Conservation (phyloP, 202 grass and related monocot genomes). For the Schoenoplectus triqueter region DNA sequence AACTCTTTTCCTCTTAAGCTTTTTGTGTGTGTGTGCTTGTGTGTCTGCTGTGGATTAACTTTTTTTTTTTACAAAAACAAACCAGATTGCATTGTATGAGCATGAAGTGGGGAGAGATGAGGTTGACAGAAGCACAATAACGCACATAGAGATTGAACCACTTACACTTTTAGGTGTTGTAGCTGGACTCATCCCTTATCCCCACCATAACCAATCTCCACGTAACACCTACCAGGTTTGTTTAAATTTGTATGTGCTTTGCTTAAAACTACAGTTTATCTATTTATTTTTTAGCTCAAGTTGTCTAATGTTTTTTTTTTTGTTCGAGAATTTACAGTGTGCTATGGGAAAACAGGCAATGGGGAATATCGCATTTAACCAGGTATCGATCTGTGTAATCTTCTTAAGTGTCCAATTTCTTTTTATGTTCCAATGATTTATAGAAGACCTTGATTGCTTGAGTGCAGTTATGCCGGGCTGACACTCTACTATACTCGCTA, state of each 20-base stretch:
- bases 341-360: slow-evolving; percentile 99
- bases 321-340: slow-evolving; percentile 56
- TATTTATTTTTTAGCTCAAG: slow-evolving; percentile 2
- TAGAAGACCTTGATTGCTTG: slow-evolving; percentile 41
- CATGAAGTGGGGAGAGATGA: slow-evolving; percentile 65
- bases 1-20: slow-evolving; percentile 11
- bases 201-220: slow-evolving; percentile 98
- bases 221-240: slow-evolving; percentile 95
- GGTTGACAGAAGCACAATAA: slow-evolving; percentile 69
- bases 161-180: slow-evolving; percentile 86
- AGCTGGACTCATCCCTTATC: slow-evolving; percentile 93
- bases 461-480: slow-evolving; percentile 76
- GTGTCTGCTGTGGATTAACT: neutral
- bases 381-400: slow-evolving; percentile 52
- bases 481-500: slow-evolving; percentile 83
- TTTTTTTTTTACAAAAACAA: slow-evolving; percentile 20
- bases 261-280: slow-evolving; percentile 12
- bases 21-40: neutral
- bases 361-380: slow-evolving; percentile 97
- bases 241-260: slow-evolving; percentile 6
- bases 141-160: slow-evolving; percentile 96
- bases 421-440: slow-evolving; percentile 31
- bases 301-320: slow-evolving; percentile 35
- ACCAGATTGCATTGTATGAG: slow-evolving; percentile 90
- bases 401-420: slow-evolving; percentile 13